phyloP scores from a whole-genome alignment of 495 filamentous ascomycete genomes.

The Talaromyces liani region DNA sequence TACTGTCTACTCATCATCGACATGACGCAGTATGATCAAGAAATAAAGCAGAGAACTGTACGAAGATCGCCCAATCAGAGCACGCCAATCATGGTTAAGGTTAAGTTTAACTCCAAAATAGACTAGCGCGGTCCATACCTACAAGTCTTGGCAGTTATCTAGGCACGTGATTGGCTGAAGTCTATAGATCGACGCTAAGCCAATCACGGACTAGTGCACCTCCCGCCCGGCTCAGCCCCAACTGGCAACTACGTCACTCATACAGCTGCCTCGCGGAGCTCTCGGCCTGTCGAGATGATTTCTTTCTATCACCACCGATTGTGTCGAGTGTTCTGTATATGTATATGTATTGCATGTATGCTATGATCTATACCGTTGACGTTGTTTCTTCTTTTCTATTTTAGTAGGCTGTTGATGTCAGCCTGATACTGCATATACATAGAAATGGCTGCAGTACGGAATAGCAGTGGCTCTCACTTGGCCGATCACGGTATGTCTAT shows the following conservation, averaged over 20 bases:
- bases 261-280: neutral
- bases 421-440: neutral
- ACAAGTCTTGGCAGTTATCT: no score
- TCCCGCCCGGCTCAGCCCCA: neutral
- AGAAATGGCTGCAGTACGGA: neutral
- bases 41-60: neutral
- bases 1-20: neutral
- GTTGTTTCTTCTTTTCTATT: neutral
- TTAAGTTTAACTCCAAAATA: no score
- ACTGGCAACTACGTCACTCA: neutral
- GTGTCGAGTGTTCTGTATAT: neutral
- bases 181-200: neutral
- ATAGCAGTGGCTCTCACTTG: constrained; percentile 18
- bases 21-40: neutral
- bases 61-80: neutral
- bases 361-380: neutral
- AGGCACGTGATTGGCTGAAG: neutral
- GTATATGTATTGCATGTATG: neutral
- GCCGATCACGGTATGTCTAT: constrained; percentile 37
- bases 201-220: neutral
- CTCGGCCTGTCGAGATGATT: neutral
- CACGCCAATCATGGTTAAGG: neutral
- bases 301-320: neutral
- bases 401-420: neutral
- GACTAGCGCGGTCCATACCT: no score